Base-by-base conservation (phyloP, 2,329 filamentous ascomycete species). In the Westerdykella aurantiaca region DNA sequence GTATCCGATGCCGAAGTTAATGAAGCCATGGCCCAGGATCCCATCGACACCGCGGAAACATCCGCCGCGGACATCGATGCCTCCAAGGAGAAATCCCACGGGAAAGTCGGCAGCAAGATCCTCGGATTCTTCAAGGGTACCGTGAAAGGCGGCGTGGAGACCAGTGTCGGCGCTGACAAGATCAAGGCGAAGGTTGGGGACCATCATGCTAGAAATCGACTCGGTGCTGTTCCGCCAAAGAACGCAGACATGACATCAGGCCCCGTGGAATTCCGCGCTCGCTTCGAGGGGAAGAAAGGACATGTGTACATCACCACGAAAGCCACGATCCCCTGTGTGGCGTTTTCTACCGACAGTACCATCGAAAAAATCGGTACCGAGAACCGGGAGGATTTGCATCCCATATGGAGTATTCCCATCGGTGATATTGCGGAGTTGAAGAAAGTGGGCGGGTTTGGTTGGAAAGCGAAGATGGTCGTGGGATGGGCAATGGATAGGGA, bases 401-500 rank as follows among this genome's bases (percentile, higher is more conserved):
- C 85, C 0, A 65, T 79, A 0, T 94, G 86, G 79, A 82, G 77
- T 5, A 72, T 93, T 0, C 75, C 85, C 0, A 76, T 93, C 3
- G 75, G 75, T 0, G 84, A 91, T 13, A 83, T 94, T 37, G 70
- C 64, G 40, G 86, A 90, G 63, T 60, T 94, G 42, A 85, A 82
- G 63, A 94, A 94, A 68, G 72, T 90, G 1, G 87, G 88, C 4
- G 88, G 88, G 0, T 73, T 90, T 31, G 86, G 87, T 0, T 94
- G 87, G 87, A 94, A 93, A 68, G 81, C 82, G 1, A 91, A 88
- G 70, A 69, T 93, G 39, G 76, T 93, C 1, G 85, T 93, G 1
- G 86, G 87, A 0, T 88, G 88, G 86, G 82, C 85, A 1, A 76
- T 88, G 56, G 78, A 81, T 0, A 75, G 81, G 38, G 82, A 90